phyloP scores from a whole-genome alignment of 2,329 filamentous ascomycete genomes.

The Cucurbitaria berberidis region DNA sequence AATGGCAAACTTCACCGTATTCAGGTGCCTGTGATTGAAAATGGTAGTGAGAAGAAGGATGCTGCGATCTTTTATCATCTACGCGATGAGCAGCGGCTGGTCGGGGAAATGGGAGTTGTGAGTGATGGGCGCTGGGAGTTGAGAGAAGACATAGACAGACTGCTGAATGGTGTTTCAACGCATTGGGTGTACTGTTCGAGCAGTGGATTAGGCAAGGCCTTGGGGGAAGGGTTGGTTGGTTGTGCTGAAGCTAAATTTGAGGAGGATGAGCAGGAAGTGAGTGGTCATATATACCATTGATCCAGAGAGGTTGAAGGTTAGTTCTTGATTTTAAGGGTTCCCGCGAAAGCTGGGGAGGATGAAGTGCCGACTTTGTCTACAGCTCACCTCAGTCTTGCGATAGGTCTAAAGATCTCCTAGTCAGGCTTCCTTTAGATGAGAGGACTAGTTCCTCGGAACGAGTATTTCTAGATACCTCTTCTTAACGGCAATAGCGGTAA shows the following conservation, averaged over 20 bases:
- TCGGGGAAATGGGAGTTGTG: conserved; percentile 3
- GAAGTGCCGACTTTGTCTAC: no score
- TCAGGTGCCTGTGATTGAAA: neutral
- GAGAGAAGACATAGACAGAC: neutral
- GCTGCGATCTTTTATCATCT: conserved; percentile 1
- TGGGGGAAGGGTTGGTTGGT: neutral
- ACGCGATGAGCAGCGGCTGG: conserved; percentile 1
- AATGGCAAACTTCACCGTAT: conserved; percentile 3
- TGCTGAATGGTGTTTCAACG: neutral
- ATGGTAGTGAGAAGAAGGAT: neutral
- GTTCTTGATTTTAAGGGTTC: no score
- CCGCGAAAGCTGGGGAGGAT: no score
- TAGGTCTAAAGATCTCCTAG: no score
- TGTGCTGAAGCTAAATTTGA: neutral
- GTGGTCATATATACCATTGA: neutral
- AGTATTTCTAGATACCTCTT: no score
- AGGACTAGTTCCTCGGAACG: no score
- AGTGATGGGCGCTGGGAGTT: neutral
- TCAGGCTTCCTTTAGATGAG: no score
- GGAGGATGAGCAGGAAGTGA: neutral
- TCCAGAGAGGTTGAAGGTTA: neutral
- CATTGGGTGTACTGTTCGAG: neutral
- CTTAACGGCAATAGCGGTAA: no score
- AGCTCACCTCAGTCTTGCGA: no score
- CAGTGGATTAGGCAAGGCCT: neutral